phyloP scores from a whole-genome alignment of 2,329 filamentous ascomycete species.

The Juglanconis juglandina region DNA sequence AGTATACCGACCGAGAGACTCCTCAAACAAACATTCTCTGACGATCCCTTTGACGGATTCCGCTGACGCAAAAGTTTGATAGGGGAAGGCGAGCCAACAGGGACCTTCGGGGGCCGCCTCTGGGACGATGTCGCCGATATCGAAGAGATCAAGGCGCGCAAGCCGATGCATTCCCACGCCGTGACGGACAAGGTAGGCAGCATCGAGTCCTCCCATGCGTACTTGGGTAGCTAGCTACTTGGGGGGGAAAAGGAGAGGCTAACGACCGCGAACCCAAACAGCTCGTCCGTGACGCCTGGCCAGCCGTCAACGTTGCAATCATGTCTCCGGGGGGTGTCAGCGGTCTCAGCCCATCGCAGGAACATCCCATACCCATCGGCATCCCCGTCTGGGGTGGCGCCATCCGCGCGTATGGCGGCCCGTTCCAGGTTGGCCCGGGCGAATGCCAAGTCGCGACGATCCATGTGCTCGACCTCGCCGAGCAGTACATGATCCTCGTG shows the following conservation, averaged over 20 bases:
- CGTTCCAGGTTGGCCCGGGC: conserved; percentile 16
- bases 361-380: conserved; percentile 6
- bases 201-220: no score
- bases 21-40: not conserved
- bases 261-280: not conserved
- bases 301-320: conserved; percentile 19
- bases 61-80: no score
- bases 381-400: conserved; percentile 3
- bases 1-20: not conserved
- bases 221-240: no score
- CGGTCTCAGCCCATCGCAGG: conserved; percentile 11
- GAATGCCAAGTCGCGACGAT: conserved; percentile 16
- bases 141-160: conserved; percentile 14
- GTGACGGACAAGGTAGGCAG: conserved; percentile 13
- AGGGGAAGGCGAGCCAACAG: conserved; percentile 4
- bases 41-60: not conserved
- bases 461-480: conserved; percentile 17
- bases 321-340: conserved; percentile 8
- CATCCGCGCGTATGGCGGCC: conserved; percentile 12
- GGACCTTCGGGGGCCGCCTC: conserved; percentile 4
- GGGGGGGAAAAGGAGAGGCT: no score
- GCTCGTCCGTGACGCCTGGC: conserved; percentile 10
- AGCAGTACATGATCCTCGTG: conserved; percentile 15
- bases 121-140: conserved; percentile 20
- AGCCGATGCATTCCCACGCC: conserved; percentile 10